Conservation (phyloP, 106 monocot species). For the Hemerocallis citrina region DNA sequence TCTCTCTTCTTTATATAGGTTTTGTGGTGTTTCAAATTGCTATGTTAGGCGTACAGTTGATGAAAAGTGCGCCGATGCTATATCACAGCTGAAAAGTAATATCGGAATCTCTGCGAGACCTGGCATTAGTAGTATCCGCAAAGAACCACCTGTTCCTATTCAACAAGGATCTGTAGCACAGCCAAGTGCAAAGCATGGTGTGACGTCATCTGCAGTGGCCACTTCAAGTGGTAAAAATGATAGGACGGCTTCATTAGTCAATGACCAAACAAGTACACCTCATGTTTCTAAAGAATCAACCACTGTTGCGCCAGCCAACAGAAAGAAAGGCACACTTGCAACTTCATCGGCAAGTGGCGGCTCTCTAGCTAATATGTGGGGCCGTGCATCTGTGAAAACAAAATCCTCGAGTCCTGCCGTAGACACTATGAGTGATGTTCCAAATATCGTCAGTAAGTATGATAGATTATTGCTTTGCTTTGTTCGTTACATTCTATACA, state of each 20-base stretch:
- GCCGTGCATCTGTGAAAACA: constrained; percentile 57
- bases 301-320: constrained; percentile 15
- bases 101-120: constrained; percentile 11
- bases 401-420: constrained; percentile 20
- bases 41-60: constrained; percentile 55
- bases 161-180: constrained; percentile 15
- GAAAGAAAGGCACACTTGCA: constrained; percentile 45
- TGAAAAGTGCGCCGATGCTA: constrained; percentile 23
- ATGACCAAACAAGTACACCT: constrained; percentile 18
- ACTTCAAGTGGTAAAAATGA: constrained; percentile 18
- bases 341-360: constrained; percentile 29
- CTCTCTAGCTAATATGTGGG: constrained; percentile 75
- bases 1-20: too few relatives aligned
- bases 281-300: constrained; percentile 44
- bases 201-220: constrained; percentile 11
- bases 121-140: constrained; percentile 16
- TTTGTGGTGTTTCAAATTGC: constrained; percentile 73
- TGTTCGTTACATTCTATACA: neutral
- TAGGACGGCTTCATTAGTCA: constrained; percentile 14
- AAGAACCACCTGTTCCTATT: constrained; percentile 20
- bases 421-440: constrained; percentile 20
- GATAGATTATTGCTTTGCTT: neutral
- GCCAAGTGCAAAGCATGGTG: constrained; percentile 11
- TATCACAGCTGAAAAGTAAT: constrained; percentile 16
- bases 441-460: constrained; percentile 26